Percentiles rank a stretch among this genome's conserved stretches.
Conservation (phyloP, 2,329 filamentous ascomycete genomes). For the Alternaria incomplexa region DNA sequence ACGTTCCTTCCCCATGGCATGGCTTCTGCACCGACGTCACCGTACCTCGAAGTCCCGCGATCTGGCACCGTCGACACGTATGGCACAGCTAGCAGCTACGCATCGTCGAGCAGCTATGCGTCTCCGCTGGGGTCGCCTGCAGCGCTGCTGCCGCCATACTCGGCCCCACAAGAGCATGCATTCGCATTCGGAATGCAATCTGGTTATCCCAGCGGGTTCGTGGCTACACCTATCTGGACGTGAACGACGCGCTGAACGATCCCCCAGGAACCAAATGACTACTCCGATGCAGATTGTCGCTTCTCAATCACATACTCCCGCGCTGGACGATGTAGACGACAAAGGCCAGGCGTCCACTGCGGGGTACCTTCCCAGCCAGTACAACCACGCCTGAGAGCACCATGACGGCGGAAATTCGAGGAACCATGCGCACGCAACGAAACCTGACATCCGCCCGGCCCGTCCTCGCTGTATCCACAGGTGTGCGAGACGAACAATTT, state of each 20-base stretch:
- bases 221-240: conserved; percentile 52
- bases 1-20: conserved; percentile 47
- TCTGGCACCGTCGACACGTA: conserved; percentile 38
- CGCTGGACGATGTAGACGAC: conserved; percentile 20
- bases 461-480: conserved; percentile 4
- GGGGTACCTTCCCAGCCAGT: conserved; percentile 26
- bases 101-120: conserved; percentile 40
- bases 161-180: conserved; percentile 49
- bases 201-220: conserved; percentile 53
- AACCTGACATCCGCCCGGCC: conserved; percentile 2
- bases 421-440: conserved; percentile 9
- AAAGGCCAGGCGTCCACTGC: conserved; percentile 21
- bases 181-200: conserved; percentile 50
- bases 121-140: conserved; percentile 48
- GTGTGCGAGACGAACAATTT: conserved; percentile 4
- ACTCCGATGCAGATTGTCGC: conserved; percentile 28
- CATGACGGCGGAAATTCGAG: not conserved
- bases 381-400: conserved; percentile 23
- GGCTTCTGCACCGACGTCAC: conserved; percentile 44
- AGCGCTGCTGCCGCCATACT: conserved; percentile 41
- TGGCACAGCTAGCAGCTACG: conserved; percentile 36
- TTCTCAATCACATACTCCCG: conserved; percentile 33
- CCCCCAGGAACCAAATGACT: conserved; percentile 49
- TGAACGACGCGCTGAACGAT: conserved; percentile 51
- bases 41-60: conserved; percentile 56